Conservation (phyloP, 1,284 basidiomycete genomes). For the Marasmius fiardii region DNA sequence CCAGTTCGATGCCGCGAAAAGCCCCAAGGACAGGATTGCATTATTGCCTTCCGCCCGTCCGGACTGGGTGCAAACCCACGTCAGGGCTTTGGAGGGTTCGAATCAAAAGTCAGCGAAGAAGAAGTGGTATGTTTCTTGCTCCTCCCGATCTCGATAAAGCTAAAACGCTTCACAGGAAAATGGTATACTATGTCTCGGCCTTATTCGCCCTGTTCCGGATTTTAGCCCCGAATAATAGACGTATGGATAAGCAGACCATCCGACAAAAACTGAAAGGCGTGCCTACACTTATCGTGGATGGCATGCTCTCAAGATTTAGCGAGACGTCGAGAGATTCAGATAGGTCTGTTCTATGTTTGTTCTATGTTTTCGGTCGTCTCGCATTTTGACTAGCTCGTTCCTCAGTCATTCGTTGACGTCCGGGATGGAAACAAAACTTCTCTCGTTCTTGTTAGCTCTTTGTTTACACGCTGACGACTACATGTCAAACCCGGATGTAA, state of each 20-base stretch:
- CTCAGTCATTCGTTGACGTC: slow-evolving; percentile 66
- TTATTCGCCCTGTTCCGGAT: slow-evolving; percentile 69
- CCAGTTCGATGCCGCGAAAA: slow-evolving; percentile 48
- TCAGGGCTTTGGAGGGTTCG: slow-evolving; percentile 32
- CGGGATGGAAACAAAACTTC: slow-evolving; percentile 64
- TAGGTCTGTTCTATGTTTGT: slow-evolving; percentile 42
- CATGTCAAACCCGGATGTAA: slow-evolving; percentile 59
- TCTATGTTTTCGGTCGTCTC: slow-evolving; percentile 1
- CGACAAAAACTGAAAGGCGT: slow-evolving; percentile 55
- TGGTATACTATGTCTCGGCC: slow-evolving; percentile 74
- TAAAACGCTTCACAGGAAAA: slow-evolving; percentile 47
- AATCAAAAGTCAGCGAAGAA: slow-evolving; percentile 17
- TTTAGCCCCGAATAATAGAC: slow-evolving; percentile 31
- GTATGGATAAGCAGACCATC: slow-evolving; percentile 48
- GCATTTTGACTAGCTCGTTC: slow-evolving; percentile 2
- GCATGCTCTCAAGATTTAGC: slow-evolving; percentile 77
- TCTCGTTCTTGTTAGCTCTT: slow-evolving; percentile 78
- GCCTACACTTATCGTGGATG: slow-evolving; percentile 67
- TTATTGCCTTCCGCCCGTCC: slow-evolving; percentile 64
- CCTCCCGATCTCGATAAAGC: neutral
- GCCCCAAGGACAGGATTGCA: slow-evolving; percentile 46
- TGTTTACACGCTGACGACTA: slow-evolving; percentile 79
- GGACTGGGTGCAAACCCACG: slow-evolving; percentile 64
- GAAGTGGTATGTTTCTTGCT: neutral
- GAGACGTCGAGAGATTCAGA: slow-evolving; percentile 64